Evolutionary conservation across 2,329 filamentous ascomycete genomes (phyloP), one percentile per base, ranked within the genome.

Genomic region (Penicillium janthinellum): DNA sequence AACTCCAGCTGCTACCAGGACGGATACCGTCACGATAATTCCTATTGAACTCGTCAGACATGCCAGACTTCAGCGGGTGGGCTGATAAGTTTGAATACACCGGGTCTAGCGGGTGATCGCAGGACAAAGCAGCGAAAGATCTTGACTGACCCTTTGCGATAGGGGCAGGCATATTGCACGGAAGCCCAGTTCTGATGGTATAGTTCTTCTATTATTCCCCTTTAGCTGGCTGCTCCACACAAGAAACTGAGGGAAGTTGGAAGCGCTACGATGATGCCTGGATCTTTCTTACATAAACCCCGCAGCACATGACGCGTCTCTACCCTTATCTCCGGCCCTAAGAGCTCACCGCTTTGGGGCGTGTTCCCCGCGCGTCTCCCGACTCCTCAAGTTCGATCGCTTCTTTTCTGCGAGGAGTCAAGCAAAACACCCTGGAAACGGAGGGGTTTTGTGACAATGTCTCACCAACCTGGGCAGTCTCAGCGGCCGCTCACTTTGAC

Each of bases 401-500:
- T 51, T 34, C 35, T 38, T 25, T 39, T 47, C 48, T 42, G 34
- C 42, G 28, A 45, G 10, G 45, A 22, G 20, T 15, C 2, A n/a
- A 48, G 20, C 34, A 47, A 38, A 47, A 38, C 31, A 37, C 5
- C 14, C 7, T 34, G 37, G 38, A 31, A 31, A 12, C 7, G 48
- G 14, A 10, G 20, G 22, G 15, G 25, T 11, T 71, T 38, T 28
- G 22, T 5, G 28, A 50, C 50, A 1, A 85, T 86, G 84, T 83
- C 83, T 53, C 82, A 83, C 49, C 78, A 75, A 57, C 79, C 75
- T 31, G 71, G 77, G 22, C 75, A 79, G 15, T 73, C 81, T 8
- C 79, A 82, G 72, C 82, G 85, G 57, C 83, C 82, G 34, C 81
- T 98, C 61, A 91, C 91, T 5, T 83, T 97, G 61, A 96, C 94